Evolutionary conservation across 495 filamentous ascomycete species (phyloP).

Genomic region (Melanomma pulvis-pyrius): DNA sequence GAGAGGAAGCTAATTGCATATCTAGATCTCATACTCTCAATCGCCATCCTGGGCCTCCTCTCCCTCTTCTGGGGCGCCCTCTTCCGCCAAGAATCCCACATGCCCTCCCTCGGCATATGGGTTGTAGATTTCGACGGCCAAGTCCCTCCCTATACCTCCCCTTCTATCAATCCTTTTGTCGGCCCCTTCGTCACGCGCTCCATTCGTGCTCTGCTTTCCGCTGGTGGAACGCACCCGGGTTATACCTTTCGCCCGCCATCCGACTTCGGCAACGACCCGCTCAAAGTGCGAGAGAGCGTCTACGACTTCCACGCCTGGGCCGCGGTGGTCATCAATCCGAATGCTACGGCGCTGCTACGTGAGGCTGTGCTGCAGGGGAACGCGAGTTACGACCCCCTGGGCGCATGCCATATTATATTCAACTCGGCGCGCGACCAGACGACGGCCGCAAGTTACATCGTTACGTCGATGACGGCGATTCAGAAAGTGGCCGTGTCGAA

Average conservation of each 20-base stretch:
- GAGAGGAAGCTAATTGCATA: no score
- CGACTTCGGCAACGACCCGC: constrained; percentile 61
- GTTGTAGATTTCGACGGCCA: constrained; percentile 69
- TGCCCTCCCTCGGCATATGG: constrained; percentile 55
- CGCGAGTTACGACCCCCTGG: constrained; percentile 52
- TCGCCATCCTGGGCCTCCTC: constrained; percentile 58
- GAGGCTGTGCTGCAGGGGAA: constrained; percentile 61
- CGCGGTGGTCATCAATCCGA: constrained; percentile 66
- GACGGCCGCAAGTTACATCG: constrained; percentile 16
- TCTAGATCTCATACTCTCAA: constrained; percentile 54
- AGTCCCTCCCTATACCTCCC: constrained; percentile 55
- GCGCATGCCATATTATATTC: constrained; percentile 31
- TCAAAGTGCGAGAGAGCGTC: constrained; percentile 61
- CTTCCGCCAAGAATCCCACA: constrained; percentile 54
- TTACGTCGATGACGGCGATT: constrained; percentile 12
- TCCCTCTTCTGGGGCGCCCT: constrained; percentile 66
- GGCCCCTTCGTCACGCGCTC: constrained; percentile 56
- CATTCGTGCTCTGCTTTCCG: constrained; percentile 35
- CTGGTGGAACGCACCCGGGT: constrained; percentile 48
- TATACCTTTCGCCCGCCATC: constrained; percentile 50
- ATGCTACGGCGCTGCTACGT: constrained; percentile 64
- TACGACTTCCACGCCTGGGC: constrained; percentile 66
- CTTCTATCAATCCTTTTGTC: constrained; percentile 54
- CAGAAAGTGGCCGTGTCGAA: constrained; percentile 22
- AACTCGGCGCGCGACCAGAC: constrained; percentile 32